phyloP scores from a whole-genome alignment of 1,284 basidiomycete genomes.

The Wallemia mellicola region DNA sequence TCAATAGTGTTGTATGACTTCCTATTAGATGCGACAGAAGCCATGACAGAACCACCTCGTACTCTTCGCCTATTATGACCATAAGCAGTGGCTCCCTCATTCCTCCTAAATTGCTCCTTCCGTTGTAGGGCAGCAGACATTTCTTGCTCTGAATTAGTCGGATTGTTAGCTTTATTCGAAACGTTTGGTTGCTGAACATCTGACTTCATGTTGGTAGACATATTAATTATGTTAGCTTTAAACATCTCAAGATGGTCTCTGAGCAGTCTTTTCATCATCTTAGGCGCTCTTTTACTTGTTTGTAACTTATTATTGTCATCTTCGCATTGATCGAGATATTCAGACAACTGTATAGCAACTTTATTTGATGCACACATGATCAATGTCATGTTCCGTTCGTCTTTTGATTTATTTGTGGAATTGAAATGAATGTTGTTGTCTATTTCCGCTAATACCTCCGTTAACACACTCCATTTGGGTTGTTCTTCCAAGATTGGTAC shows the following conservation, averaged over 20 bases:
- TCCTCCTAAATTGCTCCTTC: conserved; percentile 27
- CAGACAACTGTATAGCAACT: conserved; percentile 39
- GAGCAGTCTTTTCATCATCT: conserved; percentile 49
- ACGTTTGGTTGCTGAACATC: background rate
- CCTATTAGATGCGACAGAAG: conserved; percentile 5
- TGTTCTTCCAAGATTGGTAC: conserved; percentile 71
- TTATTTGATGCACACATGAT: conserved; percentile 64
- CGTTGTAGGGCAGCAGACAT: conserved; percentile 31
- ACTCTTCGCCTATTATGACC: conserved; percentile 15
- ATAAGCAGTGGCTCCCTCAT: conserved; percentile 1
- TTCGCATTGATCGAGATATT: conserved; percentile 37
- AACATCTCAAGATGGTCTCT: conserved; percentile 43
- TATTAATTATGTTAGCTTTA: conserved; percentile 28
- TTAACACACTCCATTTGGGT: conserved; percentile 74
- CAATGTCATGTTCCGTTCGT: conserved; percentile 21
- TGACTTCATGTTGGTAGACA: conserved; percentile 8
- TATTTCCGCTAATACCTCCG: conserved; percentile 63
- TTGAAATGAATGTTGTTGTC: conserved; percentile 43
- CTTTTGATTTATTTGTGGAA: background rate
- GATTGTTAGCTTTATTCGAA: background rate
- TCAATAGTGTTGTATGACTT: conserved; percentile 11
- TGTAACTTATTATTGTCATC: conserved; percentile 26
- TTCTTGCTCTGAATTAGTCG: conserved; percentile 4
- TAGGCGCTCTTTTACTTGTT: conserved; percentile 15
- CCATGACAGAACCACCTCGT: conserved; percentile 10